Conservation (phyloP, 108 stramenopile genomes). For the Seminavis robusta region DNA sequence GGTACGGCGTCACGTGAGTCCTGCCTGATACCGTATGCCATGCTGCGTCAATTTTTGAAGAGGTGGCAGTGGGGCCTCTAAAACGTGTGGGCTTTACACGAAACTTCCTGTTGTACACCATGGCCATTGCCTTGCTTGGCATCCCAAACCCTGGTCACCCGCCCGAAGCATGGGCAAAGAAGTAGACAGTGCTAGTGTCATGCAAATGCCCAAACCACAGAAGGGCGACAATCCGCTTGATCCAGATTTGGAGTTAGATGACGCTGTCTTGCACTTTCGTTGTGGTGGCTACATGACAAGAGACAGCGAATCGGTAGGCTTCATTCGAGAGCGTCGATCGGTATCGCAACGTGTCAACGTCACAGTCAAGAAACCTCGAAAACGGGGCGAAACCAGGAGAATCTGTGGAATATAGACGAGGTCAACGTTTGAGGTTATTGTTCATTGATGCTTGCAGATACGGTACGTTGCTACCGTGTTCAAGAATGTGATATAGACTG, state of each 20-base stretch:
- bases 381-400: too few relatives aligned
- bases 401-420: too few relatives aligned
- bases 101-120: not conserved
- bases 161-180: not conserved
- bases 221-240: not conserved
- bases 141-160: constrained; percentile 6
- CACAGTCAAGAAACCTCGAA: constrained; percentile 2
- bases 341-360: constrained; percentile 5
- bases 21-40: too few relatives aligned
- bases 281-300: constrained; percentile 10
- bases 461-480: too few relatives aligned
- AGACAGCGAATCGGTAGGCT: constrained; percentile 7
- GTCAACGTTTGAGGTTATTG: too few relatives aligned
- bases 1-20: too few relatives aligned
- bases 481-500: too few relatives aligned
- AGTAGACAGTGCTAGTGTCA: too few relatives aligned
- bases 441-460: too few relatives aligned
- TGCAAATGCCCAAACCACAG: too few relatives aligned
- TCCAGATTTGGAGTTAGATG: constrained; percentile 8
- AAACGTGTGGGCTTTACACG: not conserved
- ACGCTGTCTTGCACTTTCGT: constrained; percentile 18
- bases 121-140: constrained; percentile 7
- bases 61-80: too few relatives aligned
- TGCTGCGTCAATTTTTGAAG: too few relatives aligned
- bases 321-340: constrained; percentile 7